Conservation (phyloP, 106 monocot species). For the Posidonia australis region DNA sequence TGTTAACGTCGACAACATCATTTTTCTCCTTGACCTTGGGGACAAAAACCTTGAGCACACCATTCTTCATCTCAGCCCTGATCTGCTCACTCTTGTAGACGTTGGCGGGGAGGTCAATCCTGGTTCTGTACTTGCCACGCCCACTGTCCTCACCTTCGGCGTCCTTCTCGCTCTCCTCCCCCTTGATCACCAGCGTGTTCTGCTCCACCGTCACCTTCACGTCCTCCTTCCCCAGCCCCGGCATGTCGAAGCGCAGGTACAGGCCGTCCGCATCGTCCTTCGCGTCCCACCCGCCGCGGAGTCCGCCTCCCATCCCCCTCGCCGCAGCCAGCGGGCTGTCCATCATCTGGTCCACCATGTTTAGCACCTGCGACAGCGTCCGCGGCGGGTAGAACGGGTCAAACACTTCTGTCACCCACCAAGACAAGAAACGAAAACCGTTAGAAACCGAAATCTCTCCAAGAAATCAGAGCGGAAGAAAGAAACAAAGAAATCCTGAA, state of each 20-base stretch:
- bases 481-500: not conserved
- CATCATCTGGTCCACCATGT: constrained; percentile 67
- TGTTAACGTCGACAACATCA: constrained; percentile 49
- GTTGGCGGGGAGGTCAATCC: constrained; percentile 49
- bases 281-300: constrained; percentile 56
- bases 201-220: constrained; percentile 27
- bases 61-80: constrained; percentile 87
- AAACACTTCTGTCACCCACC: constrained; percentile 32
- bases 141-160: not conserved
- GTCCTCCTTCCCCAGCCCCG: constrained; percentile 57
- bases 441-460: too few species aligned
- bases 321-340: constrained; percentile 26
- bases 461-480: not conserved
- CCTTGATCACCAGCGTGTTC: constrained; percentile 52
- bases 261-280: constrained; percentile 52
- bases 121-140: constrained; percentile 32
- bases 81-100: constrained; percentile 52
- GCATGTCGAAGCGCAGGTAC: constrained; percentile 70
- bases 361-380: constrained; percentile 70
- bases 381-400: constrained; percentile 51
- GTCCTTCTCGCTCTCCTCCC: constrained; percentile 12
- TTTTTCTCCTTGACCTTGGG: constrained; percentile 69
- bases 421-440: not conserved
- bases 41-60: constrained; percentile 60
- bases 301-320: not conserved